Base-by-base conservation (phyloP, 305 asterid genomes). In the Fraxinus paxiana region DNA sequence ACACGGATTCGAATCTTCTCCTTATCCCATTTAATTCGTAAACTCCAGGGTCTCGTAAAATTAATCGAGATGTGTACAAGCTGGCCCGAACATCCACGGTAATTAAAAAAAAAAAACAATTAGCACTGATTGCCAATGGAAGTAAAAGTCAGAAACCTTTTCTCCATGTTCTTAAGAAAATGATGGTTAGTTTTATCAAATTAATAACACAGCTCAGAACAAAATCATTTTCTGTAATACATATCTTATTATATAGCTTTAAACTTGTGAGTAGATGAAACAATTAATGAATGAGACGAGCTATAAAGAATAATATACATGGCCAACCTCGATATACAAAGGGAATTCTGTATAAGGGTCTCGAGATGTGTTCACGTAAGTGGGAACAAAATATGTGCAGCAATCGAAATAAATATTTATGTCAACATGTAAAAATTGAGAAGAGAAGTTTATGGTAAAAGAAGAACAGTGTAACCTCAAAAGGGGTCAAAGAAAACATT, bases 401-500 rank as follows among this genome's bases (percentile, higher is more conserved):
- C 76, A 80, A 79, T 75, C 69, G 37, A 83, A 72, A 71, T 76
- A 56, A 74, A 43, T 76, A 28, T 28, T 20, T 74, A 56, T 67
- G 54, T 78, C 1, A 28, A 20, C 5, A 7, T 24, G 73, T 78
- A 20, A 35, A 20, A 35, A 61, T 63, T 24, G 84, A 69, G 63
- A 51, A 43, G 84, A 71, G 75, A 80, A 69, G 22, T 51, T 69
- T 37, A 77, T 75, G 77, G 51, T 51, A 38, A 33, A 61, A 24
- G 18, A 77, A 80, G 82, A 31, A 71, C 37, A 72, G 48, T 51
- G 83, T 54, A 75, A 56, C 91, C 91, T 90, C 85, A 92, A 92
- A 93, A 87, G 95, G 84, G 86, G 79, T 81, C 90, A 90, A 89
- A 87, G 87, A 83, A 56, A 73, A 86, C 97, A 87, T 88, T 82